phyloP scores from a whole-genome alignment of 305 asterid species.

The Fraxinus paxiana region DNA sequence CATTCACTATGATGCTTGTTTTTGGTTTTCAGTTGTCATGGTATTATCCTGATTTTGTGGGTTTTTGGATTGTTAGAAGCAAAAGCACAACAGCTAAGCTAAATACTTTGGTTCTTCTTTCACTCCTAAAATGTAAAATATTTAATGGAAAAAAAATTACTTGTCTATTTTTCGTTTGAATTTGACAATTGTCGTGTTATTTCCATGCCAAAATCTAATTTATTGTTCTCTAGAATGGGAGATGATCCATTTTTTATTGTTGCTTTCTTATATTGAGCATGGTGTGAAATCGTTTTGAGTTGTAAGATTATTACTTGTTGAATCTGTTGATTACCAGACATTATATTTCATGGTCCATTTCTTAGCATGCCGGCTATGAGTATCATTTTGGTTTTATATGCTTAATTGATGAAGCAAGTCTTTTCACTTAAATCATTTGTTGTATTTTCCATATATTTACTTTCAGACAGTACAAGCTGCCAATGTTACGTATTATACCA shows the following conservation, averaged over 20 bases:
- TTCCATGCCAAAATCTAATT: not conserved
- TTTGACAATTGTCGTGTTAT: not conserved
- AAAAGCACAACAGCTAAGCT: not conserved
- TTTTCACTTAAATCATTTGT: not conserved
- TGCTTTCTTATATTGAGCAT: not conserved
- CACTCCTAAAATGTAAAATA: not conserved
- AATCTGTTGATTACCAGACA: not conserved
- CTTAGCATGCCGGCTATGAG: not conserved
- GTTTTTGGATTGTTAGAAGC: not conserved
- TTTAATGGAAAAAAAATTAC: not conserved
- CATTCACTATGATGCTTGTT: not conserved
- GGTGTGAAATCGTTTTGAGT: not conserved
- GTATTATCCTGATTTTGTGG: not conserved
- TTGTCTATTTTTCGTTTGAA: not conserved
- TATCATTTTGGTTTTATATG: not conserved
- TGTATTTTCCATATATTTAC: not conserved
- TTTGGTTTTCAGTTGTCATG: not conserved
- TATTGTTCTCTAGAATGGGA: not conserved
- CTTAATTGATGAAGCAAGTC: not conserved
- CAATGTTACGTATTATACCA: slow-evolving; percentile 75
- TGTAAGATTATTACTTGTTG: not conserved
- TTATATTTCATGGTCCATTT: not conserved
- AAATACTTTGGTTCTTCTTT: not conserved
- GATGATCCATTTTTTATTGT: not conserved
- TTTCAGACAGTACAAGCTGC: slow-evolving; percentile 84